Percentiles rank a stretch among this genome's conserved stretches.
These are phyloP conservation scores for Starmerella powellii DNA, from an alignment of 805 yeast species.

Conservation along the genomic window DNA sequence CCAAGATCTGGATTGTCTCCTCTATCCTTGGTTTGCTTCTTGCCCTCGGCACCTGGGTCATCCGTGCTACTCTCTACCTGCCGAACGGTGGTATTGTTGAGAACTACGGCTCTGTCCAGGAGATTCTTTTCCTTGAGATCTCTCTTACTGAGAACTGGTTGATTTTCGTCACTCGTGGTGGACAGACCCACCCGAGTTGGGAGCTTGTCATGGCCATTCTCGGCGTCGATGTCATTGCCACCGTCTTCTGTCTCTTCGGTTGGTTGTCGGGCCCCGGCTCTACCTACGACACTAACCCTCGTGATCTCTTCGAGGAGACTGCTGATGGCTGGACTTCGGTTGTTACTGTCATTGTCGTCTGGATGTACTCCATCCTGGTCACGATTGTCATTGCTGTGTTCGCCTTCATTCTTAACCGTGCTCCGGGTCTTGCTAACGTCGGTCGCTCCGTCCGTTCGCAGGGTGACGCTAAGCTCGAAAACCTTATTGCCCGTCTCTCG, in stretches of 20 bases:
- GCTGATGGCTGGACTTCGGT: conserved; percentile 87
- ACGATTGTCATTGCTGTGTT: conserved; percentile 94
- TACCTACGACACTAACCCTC: conserved; percentile 26
- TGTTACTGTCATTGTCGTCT: conserved; percentile 83
- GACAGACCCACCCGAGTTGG: conserved; percentile 98
- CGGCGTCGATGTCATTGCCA: conserved; percentile 80
- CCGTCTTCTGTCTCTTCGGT: conserved; percentile 85
- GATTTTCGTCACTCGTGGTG: conserved; percentile 94
- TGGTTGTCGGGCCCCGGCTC: conserved; percentile 49
- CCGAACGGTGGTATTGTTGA: conserved; percentile 69
- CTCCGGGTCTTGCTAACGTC: conserved; percentile 27
- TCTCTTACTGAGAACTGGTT: conserved; percentile 96
- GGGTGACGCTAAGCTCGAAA: conserved; percentile 30
- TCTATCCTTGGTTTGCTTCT: conserved; percentile 71
- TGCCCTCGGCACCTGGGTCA: conserved; percentile 89
- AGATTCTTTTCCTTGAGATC: conserved; percentile 86
- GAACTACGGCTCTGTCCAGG: conserved; percentile 90
- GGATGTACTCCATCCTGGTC: conserved; percentile 92
- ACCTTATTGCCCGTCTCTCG: conserved; percentile 30
- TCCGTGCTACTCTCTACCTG: conserved; percentile 87
- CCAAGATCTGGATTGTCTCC: conserved; percentile 97
- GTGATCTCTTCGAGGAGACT: conserved; percentile 38
- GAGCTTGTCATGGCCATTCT: conserved; percentile 90
- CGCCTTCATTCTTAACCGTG: conserved; percentile 56
- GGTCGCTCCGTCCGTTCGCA: conserved; percentile 28